Base-by-base conservation (phyloP, 2,329 filamentous ascomycete genomes). In the Cyclaneusma minus region DNA sequence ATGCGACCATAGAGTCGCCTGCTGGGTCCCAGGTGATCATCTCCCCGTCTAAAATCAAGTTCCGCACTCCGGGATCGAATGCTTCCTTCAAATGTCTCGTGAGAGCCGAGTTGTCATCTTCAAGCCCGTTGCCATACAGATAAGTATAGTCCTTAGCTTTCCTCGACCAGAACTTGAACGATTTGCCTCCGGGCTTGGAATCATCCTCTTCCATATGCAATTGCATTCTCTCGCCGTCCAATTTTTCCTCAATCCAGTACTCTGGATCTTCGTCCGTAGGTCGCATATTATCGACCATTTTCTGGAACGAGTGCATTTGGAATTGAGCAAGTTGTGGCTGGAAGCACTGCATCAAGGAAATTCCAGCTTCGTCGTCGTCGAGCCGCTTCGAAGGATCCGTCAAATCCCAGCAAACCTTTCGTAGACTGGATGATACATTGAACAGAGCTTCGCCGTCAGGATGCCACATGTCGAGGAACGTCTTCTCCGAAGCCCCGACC, bases 1-100 rank as follows among this genome's bases (percentile, higher is more conserved):
- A 98, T 0, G 78, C 72, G 10, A 92, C 77, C 27, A 89, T 79
- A 29, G 78, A 78, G 52, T 93, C 79, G 25, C 79, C 62, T 22
- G 76, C 70, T 33, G 84, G 80, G 45, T 95, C 83, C 89, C 89
- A 98, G 1, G 85, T 93, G 31, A 98, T 84, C 89, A 98, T 98
- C 49, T 98, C 89, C 7, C 89, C 89, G 42, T 98, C 89, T 1
- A 98, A 62, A 25, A 98, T 93, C 36, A 93, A 64, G 44, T 81
- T 94, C 10, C 75, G 64, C 1, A 95, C 83, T 2, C 75, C 73
- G 1, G 70, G 56, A 3, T 72, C 60, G 47, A 98, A 95, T 0
- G 82, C 83, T 21, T 70, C 61, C 27, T 69, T 69, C 12, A 95
- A 58, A 45, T 92, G 76, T 17, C 82, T 66, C 0, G 87, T 93